Evolutionary conservation across 495 filamentous ascomycete species (phyloP), one percentile per base, ranked within the genome.

Genomic region (Neurospora discreta): DNA sequence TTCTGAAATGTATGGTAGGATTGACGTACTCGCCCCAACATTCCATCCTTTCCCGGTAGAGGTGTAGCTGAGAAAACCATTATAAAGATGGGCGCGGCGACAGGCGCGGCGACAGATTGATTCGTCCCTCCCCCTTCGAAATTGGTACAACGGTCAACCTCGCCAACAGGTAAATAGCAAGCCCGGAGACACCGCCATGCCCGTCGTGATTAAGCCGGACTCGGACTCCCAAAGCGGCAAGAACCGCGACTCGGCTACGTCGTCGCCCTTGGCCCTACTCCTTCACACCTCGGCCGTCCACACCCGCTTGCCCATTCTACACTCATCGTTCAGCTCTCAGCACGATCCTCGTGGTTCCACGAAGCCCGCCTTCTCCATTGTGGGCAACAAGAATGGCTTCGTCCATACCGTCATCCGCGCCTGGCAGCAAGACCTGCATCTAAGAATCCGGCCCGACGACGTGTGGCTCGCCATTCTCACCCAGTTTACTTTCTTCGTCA

Each of bases 391-490:
- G 36, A 84, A 90, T 68, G 85, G 86, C 41, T 84, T 90, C 70
- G 84, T 90, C 6, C 77, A 83, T 68, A 80, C 81, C 16, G 77
- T 79, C 68, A 80, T 87, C 20, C 75, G 83, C 18, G 87, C 88
- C 44, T 89, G 87, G 74, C 84, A 81, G 72, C 70, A 83, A 33
- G 86, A 90, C 71, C 85, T 86, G 70, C 80, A 86, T 71, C 82
- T 90, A 13, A 78, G 81, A 13, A 78, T 90, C 69, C 84, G 89
- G 16, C 88, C 88, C 15, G 88, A 90, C 52, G 88, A 90, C 74
- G 79, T 90, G 58, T 90, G 89, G 88, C 80, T 89, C 46, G 80
- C 84, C 65, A 88, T 89, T 72, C 76, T 89, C 3, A 81, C 82
- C 5, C 87, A 90, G 74, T 78, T 90, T 11, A 84, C 78, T 73